These are phyloP conservation scores for Asclepias syriaca DNA, from an alignment of 257 asterid species.

Conservation along the genomic window DNA sequence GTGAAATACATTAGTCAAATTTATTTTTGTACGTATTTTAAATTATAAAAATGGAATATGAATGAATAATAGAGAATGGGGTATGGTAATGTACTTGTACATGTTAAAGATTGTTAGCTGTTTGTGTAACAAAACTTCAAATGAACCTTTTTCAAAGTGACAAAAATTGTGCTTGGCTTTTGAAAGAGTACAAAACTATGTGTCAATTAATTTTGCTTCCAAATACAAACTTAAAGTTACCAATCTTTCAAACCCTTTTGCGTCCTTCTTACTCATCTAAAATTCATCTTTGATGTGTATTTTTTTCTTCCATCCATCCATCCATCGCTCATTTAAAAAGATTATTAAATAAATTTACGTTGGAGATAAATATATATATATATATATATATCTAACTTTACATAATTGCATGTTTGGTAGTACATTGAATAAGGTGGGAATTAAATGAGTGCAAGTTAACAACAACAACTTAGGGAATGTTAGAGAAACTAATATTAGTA, in stretches of 20 bases:
- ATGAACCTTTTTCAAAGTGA: background rate
- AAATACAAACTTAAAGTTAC: background rate
- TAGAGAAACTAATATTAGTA: background rate
- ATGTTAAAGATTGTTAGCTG: no score
- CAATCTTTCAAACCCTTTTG: background rate
- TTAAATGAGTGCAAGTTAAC: slow-evolving; percentile 3
- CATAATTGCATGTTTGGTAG: no score
- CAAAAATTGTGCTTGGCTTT: background rate
- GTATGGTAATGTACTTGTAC: no score
- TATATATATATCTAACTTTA: no score
- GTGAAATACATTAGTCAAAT: background rate
- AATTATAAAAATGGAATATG: no score
- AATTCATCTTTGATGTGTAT: background rate
- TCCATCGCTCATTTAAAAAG: no score
- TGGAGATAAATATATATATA: no score
- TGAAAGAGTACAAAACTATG: background rate
- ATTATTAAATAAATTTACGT: no score
- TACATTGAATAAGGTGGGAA: no score
- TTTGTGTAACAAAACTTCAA: background rate
- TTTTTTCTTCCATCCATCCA: no score
- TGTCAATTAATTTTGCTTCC: background rate
- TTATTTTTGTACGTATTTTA: no score
- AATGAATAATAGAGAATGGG: no score
- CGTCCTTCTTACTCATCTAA: background rate
- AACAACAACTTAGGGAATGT: background rate